Evolutionary conservation across 768 basidiomycete species (phyloP).

Genomic region (Agrocybe chaxingu): DNA sequence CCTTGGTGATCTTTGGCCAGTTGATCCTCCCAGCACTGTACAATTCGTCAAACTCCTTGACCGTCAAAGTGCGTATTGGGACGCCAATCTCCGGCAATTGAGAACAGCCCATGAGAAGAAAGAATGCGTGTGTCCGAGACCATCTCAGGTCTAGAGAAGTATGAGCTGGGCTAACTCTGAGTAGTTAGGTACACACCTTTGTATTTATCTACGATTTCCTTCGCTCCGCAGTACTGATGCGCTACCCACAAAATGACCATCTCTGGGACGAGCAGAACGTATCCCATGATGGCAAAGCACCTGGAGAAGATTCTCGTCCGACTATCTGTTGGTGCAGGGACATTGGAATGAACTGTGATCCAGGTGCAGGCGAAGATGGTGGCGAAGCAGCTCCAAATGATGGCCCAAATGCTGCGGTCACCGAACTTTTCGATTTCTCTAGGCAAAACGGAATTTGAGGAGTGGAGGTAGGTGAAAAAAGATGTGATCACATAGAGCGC

Average conservation of each 20-base stretch:
- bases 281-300: slow-evolving; percentile 5
- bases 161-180: background rate
- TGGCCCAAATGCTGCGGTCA: slow-evolving; percentile 1
- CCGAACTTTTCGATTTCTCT: too few relatives aligned
- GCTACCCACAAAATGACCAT: too few relatives aligned
- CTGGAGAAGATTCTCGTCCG: background rate
- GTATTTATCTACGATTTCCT: background rate
- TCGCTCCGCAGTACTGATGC: slow-evolving; percentile 16
- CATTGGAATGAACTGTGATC: slow-evolving; percentile 7
- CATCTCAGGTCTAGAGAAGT: slow-evolving; percentile 8
- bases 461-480: too few relatives aligned
- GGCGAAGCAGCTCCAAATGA: slow-evolving; percentile 4
- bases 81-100: slow-evolving; percentile 16
- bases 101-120: slow-evolving; percentile 10
- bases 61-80: background rate
- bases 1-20: slow-evolving; percentile 9
- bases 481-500: too few relatives aligned
- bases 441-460: too few relatives aligned
- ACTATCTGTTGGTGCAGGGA: background rate
- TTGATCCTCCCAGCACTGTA: background rate
- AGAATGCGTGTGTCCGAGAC: slow-evolving; percentile 7
- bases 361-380: slow-evolving; percentile 8
- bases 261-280: slow-evolving; percentile 6
- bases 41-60: slow-evolving; percentile 2
- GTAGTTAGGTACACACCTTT: background rate